Conservation (phyloP, 257 asterid genomes). For the Ballota nigra region DNA sequence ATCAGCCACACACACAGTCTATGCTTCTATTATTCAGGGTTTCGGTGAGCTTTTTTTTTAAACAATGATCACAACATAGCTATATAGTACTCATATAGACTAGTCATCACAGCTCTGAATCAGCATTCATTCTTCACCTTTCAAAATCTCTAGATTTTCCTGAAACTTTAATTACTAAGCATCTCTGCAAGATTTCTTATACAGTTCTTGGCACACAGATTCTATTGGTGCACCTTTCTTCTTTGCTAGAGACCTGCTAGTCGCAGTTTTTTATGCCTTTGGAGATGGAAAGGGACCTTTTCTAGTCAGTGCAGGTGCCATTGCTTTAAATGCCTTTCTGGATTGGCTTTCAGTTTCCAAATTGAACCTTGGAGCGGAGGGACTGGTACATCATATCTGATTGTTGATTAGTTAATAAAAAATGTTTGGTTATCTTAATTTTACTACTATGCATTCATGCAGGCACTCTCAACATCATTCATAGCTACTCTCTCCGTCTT, state of each 20-base stretch:
- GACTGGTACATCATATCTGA: conserved; percentile 34
- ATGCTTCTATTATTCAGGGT: background rate
- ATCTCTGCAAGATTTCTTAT: conserved; percentile 5
- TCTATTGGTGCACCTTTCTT: conserved; percentile 49
- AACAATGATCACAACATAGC: background rate
- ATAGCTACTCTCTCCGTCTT: conserved; percentile 33
- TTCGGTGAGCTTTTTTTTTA: background rate
- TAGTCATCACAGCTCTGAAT: no score
- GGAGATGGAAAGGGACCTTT: conserved; percentile 43
- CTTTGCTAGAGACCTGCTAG: conserved; percentile 43
- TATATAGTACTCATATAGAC: background rate
- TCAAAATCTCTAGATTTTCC: background rate
- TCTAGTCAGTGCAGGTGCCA: conserved; percentile 40
- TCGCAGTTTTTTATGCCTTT: conserved; percentile 43
- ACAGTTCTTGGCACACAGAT: conserved; percentile 28
- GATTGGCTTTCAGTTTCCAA: conserved; percentile 45
- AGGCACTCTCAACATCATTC: conserved; percentile 41
- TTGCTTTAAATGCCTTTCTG: conserved; percentile 42
- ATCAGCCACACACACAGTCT: no score
- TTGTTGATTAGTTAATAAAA: background rate
- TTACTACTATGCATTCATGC: conserved; percentile 10
- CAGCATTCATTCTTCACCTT: background rate
- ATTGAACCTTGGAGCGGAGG: conserved; percentile 40
- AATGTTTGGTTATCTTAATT: background rate
- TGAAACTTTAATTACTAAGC: background rate